Conservation (phyloP, 1,284 basidiomycete genomes). For the Ceratobasidium theobromae region DNA sequence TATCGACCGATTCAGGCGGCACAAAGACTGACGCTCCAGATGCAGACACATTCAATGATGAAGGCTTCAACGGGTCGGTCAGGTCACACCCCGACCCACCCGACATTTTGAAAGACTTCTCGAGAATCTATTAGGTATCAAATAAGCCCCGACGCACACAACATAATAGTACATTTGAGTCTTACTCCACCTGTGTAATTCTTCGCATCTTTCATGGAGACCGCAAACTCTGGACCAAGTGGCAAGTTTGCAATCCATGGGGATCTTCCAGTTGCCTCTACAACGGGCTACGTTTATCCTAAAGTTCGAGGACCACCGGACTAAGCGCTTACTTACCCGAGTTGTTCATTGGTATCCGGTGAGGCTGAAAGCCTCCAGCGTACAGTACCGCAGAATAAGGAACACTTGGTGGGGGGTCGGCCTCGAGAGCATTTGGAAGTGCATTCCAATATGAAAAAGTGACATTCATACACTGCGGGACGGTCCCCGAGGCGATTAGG, state of each 20-base stretch:
- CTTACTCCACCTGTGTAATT: slow-evolving; percentile 16
- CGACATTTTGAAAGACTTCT: background rate
- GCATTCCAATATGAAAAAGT: slow-evolving; percentile 4
- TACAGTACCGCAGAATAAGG: slow-evolving; percentile 17
- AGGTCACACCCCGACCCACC: background rate
- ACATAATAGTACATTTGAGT: background rate
- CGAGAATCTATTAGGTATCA: slow-evolving; percentile 14
- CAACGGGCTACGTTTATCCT: background rate
- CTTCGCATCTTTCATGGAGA: slow-evolving; percentile 23
- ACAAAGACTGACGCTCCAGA: background rate
- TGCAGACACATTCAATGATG: background rate
- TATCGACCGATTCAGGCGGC: background rate
- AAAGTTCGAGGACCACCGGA: background rate
- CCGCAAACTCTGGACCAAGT: background rate
- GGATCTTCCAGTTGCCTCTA: background rate
- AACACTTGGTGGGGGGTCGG: slow-evolving; percentile 2
- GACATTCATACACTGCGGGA: slow-evolving; percentile 7
- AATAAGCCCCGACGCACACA: no score
- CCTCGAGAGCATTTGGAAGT: background rate
- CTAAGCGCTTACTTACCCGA: background rate
- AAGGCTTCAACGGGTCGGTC: background rate
- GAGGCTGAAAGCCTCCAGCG: background rate
- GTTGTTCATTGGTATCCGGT: slow-evolving; percentile 1
- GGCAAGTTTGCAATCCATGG: slow-evolving; percentile 20
- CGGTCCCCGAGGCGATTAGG: background rate